Base-by-base conservation (phyloP, 2,329 filamentous ascomycete species). In the Geosmithia putterillii region DNA sequence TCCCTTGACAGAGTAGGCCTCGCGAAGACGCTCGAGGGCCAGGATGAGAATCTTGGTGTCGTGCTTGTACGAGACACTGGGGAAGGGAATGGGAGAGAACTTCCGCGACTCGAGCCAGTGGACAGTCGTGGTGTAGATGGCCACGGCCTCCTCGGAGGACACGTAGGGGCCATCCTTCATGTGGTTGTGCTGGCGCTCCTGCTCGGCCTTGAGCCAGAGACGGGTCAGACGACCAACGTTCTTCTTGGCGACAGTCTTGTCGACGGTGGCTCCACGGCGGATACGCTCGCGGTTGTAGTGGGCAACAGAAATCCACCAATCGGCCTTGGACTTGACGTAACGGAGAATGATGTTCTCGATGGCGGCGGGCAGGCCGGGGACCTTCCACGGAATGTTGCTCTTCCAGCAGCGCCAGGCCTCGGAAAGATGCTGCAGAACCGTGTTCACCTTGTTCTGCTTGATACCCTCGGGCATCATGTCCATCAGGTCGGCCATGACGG, bases 381-480 rank as follows among this genome's bases (percentile, higher is more conserved):
- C 92, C 69, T 98, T 98, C 92, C 92, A 98, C 1, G 92, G 92
- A 52, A 98, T 98, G 57, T 98, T 98, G 66, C 89, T 95, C 81
- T 98, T 98, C 92, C 92, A 98, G 69, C 92, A 98, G 67, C 92
- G 79, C 92, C 92, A 98, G 14, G 92, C 92, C 67, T 98, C 92
- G 0, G 90, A 96, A 37, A 98, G 67, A 73, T 98, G 94, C 57
- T 96, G 92, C 43, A 98, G 70, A 38, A 98, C 90, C 2, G 89
- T 95, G 63, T 98, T 95, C 62, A 98, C 88, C 67, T 98, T 98
- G 70, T 92, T 98, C 61, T 98, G 92, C 63, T 95, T 95, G 68
- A 98, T 96, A 51, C 92, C 92, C 60, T 98, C 94, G 0, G 92
- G 92, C 92, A 98, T 98, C 94, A 98, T 98, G 57, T 98, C 92